Percentiles rank a stretch among this genome's conserved stretches.
These are phyloP conservation scores for Cyclostephanos invisitatus DNA, from an alignment of 108 stramenopile genomes.

Conservation along the genomic window DNA sequence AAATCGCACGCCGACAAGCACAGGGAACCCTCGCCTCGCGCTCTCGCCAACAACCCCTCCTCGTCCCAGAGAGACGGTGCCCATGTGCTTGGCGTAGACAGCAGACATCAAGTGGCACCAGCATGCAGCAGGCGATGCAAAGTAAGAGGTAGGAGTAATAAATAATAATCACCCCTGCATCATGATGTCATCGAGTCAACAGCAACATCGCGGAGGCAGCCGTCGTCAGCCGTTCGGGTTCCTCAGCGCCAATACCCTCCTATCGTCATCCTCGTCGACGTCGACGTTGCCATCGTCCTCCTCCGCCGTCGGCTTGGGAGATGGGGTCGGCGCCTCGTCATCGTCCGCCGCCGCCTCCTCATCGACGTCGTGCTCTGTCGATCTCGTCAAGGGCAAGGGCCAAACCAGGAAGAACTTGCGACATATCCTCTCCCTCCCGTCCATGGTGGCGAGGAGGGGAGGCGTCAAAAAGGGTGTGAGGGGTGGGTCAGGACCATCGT, in stretches of 20 bases:
- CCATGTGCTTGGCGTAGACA: too few species aligned
- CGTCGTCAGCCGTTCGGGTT: constrained; percentile 23
- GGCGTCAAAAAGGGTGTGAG: not conserved
- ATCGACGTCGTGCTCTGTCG: not conserved
- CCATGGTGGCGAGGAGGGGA: not conserved
- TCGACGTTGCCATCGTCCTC: not conserved
- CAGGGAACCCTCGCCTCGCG: not conserved
- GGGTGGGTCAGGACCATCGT: not conserved
- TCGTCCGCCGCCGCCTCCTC: not conserved
- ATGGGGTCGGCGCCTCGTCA: not conserved
- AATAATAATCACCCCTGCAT: not conserved
- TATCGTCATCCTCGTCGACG: not conserved
- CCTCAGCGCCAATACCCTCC: constrained; percentile 25
- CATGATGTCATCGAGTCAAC: constrained; percentile 4
- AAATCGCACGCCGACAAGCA: not conserved
- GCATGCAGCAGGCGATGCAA: too few species aligned
- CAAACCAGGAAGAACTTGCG: not conserved
- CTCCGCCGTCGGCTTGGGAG: not conserved
- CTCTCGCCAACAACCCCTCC: too few species aligned
- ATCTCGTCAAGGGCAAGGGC: not conserved
- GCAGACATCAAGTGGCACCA: too few species aligned
- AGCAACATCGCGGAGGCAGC: constrained; percentile 16
- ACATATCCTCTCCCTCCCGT: not conserved
- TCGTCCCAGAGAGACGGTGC: too few species aligned
- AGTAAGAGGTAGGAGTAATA: too few species aligned